These are phyloP conservation scores for Citrus reticulata DNA, from an alignment of 345 rosid species.

Conservation along the genomic window DNA sequence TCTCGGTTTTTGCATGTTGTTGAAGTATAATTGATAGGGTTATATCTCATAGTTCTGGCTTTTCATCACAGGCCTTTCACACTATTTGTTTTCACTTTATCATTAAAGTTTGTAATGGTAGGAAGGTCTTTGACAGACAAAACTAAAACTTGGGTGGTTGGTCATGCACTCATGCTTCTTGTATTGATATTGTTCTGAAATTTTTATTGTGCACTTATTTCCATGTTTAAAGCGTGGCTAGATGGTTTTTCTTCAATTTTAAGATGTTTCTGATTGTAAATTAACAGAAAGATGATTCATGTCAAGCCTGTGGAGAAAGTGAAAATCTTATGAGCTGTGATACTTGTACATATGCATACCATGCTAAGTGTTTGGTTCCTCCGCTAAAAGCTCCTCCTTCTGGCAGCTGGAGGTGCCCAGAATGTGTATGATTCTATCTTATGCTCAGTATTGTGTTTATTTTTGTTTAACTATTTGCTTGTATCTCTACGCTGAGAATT, in stretches of 20 bases:
- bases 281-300: conserved; percentile 60
- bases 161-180: neutral
- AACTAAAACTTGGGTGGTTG: neutral
- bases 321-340: conserved; percentile 75
- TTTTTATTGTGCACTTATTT: neutral
- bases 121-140: neutral
- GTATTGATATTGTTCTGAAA: neutral
- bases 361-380: conserved; percentile 79
- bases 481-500: conserved; percentile 21
- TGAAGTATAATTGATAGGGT: neutral
- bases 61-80: neutral
- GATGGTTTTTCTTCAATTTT: neutral
- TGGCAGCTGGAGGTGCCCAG: conserved; percentile 95
- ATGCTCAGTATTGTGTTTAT: neutral
- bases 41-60: neutral
- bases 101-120: neutral
- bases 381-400: conserved; percentile 70
- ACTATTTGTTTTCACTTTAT: neutral
- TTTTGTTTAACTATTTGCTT: neutral
- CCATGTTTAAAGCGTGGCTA: neutral
- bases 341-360: conserved; percentile 85
- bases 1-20: neutral
- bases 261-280: conserved; percentile 1
- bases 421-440: conserved; percentile 55
- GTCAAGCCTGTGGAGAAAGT: conserved; percentile 88